Conservation (phyloP, 1,284 basidiomycete genomes). For the Apiotrichum gracile region DNA sequence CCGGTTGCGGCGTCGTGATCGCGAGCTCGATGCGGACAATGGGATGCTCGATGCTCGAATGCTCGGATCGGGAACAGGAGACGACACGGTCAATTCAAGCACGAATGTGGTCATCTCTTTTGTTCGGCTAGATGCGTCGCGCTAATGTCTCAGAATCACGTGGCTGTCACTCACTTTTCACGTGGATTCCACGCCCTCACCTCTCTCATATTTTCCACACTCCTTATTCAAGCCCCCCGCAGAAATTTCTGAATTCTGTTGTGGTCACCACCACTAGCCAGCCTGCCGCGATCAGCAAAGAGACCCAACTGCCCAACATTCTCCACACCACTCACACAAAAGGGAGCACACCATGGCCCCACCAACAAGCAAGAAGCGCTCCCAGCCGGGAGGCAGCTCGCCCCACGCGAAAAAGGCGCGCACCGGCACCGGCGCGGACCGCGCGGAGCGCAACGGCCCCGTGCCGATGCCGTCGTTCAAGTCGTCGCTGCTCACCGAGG, state of each 20-base stretch:
- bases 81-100: too few relatives aligned
- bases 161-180: neutral
- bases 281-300: too few relatives aligned
- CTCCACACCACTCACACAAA: slow-evolving; percentile 2
- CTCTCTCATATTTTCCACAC: neutral
- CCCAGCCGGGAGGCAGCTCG: slow-evolving; percentile 8
- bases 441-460: slow-evolving; percentile 11
- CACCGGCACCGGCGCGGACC: neutral
- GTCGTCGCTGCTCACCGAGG: slow-evolving; percentile 56
- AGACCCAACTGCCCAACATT: neutral
- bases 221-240: neutral
- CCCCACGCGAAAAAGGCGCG: slow-evolving; percentile 14
- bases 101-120: too few relatives aligned
- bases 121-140: neutral
- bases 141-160: neutral
- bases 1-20: too few relatives aligned
- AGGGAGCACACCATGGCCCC: slow-evolving; percentile 13
- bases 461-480: slow-evolving; percentile 41
- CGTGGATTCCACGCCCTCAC: neutral
- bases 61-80: too few relatives aligned
- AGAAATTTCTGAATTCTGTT: neutral
- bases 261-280: too few relatives aligned
- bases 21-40: neutral
- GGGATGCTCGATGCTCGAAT: neutral
- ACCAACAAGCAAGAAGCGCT: slow-evolving; percentile 16